A percentile compares a stretch with the other conserved stretches of the same genome.
These are phyloP conservation scores for Boletus subparvulus DNA, from an alignment of 768 basidiomycete genomes.

Conservation along the genomic window DNA sequence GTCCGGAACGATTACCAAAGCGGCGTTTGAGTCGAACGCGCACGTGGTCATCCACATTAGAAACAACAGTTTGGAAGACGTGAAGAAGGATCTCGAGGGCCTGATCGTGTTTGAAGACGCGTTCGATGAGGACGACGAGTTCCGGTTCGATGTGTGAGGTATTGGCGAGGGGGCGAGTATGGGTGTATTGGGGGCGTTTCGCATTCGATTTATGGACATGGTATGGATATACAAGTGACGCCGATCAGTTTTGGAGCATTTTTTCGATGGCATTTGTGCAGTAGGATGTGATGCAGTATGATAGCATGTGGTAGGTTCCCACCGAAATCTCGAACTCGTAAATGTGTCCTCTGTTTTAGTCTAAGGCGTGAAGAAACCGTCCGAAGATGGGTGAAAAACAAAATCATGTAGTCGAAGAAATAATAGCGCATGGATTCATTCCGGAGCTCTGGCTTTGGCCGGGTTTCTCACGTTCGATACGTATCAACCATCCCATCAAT, in stretches of 20 bases:
- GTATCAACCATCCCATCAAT: background rate
- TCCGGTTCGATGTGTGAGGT: slow-evolving; percentile 29
- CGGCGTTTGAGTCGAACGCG: slow-evolving; percentile 21
- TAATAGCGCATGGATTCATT: background rate
- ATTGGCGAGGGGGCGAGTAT: background rate
- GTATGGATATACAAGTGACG: slow-evolving; percentile 6
- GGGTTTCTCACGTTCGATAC: background rate
- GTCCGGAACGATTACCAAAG: slow-evolving; percentile 27
- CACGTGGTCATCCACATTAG: slow-evolving; percentile 17
- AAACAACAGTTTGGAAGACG: slow-evolving; percentile 28
- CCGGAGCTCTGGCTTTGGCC: background rate
- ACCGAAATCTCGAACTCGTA: background rate
- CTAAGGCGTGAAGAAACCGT: background rate
- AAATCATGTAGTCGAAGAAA: too few species aligned
- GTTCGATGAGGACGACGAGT: slow-evolving; percentile 29
- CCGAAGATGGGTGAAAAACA: too few species aligned
- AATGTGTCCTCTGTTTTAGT: background rate
- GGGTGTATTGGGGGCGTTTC: background rate
- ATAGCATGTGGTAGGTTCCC: background rate
- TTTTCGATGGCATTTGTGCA: slow-evolving; percentile 14
- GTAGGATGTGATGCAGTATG: slow-evolving; percentile 12
- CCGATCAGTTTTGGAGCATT: slow-evolving; percentile 4
- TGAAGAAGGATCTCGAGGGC: slow-evolving; percentile 33
- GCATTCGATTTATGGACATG: slow-evolving; percentile 16
- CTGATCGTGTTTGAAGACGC: slow-evolving; percentile 30